phyloP scores from a whole-genome alignment of 2,329 filamentous ascomycete species.

The Elsinoe perseae region DNA sequence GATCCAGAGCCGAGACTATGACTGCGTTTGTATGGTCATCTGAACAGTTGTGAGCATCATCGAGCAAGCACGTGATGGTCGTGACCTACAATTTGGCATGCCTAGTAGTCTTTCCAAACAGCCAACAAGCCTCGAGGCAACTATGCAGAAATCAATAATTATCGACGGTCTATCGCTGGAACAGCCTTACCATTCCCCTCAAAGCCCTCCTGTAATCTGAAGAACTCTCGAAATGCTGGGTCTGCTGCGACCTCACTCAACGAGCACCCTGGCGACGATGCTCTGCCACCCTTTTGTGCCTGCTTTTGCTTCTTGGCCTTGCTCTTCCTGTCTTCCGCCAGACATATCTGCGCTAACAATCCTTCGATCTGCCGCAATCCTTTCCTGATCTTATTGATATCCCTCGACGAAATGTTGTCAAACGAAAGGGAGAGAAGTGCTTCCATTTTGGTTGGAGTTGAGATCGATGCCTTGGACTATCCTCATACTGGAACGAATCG shows the following conservation, averaged over 20 bases:
- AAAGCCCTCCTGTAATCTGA: constrained; percentile 92
- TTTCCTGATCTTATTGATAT: constrained; percentile 83
- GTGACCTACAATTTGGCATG: constrained; percentile 54
- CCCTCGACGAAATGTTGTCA: constrained; percentile 91
- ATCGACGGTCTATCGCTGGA: background rate
- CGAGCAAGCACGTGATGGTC: background rate
- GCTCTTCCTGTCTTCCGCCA: constrained; percentile 43
- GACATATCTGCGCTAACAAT: constrained; percentile 86
- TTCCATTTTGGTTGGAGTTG: constrained; percentile 57
- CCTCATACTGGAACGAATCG: constrained; percentile 8
- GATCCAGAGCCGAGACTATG: constrained; percentile 77
- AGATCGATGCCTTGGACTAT: constrained; percentile 14
- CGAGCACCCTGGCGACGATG: constrained; percentile 31
- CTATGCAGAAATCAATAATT: constrained; percentile 32
- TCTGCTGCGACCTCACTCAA: constrained; percentile 67
- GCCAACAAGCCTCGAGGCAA: constrained; percentile 74
- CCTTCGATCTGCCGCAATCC: constrained; percentile 90
- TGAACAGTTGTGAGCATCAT: constrained; percentile 20
- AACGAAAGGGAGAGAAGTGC: constrained; percentile 85
- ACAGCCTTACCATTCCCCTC: constrained; percentile 71
- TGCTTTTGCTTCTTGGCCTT: constrained; percentile 33
- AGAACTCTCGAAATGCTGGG: constrained; percentile 89
- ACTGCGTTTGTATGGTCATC: constrained; percentile 80
- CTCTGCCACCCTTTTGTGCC: constrained; percentile 10
- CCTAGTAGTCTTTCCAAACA: constrained; percentile 81